phyloP scores from a whole-genome alignment of 2,329 filamentous ascomycete genomes.

The Lomentospora prolificans region DNA sequence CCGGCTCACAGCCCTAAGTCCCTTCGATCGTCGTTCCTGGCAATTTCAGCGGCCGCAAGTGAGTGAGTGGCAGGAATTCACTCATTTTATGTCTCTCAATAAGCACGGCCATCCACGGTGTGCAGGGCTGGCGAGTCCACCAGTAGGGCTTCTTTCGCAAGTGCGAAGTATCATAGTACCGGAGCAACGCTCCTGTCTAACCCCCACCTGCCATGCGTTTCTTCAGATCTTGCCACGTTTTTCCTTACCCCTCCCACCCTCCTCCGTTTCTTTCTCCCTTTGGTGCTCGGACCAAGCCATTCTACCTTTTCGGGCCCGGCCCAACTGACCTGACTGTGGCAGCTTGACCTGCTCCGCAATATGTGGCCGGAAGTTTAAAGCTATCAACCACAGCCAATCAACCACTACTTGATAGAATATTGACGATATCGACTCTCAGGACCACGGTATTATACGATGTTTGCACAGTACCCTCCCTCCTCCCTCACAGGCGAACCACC shows the following conservation, averaged over 20 bases:
- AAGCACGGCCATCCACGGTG: no score
- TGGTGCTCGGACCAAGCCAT: background rate
- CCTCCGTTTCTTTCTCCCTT: background rate
- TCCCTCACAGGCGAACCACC: no score
- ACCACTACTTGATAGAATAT: background rate
- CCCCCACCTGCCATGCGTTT: slow-evolving; percentile 2
- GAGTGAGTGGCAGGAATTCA: no score
- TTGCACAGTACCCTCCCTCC: no score
- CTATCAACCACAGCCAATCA: background rate
- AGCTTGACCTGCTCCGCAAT: background rate
- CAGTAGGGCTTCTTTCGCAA: no score
- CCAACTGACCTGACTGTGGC: background rate
- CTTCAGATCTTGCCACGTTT: slow-evolving; percentile 3
- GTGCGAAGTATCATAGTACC: no score
- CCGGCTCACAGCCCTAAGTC: no score
- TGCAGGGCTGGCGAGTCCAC: no score
- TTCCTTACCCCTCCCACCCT: background rate
- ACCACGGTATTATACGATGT: no score
- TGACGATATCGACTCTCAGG: background rate
- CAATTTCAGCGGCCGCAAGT: no score
- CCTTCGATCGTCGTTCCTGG: no score
- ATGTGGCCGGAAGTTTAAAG: background rate
- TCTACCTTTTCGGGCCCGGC: background rate
- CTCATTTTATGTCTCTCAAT: no score
- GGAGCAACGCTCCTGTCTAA: background rate